Conservation (phyloP, 208 protist genomes). For the Strigomonas galati region DNA sequence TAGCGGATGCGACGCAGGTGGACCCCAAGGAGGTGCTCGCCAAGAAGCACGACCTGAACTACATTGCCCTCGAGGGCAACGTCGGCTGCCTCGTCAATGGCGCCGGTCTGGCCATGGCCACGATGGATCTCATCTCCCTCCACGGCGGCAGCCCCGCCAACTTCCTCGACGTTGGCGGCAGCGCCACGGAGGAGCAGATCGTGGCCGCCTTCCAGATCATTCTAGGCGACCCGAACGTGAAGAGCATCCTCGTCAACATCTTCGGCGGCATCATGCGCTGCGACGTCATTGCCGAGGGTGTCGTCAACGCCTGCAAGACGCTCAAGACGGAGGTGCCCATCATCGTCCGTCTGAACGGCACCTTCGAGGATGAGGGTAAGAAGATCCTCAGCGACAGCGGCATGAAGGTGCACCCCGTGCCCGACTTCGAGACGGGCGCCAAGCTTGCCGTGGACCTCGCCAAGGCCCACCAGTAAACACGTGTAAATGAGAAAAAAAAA, state of each 20-base stretch:
- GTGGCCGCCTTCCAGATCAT: constrained; percentile 98
- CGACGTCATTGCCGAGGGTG: constrained; percentile 97
- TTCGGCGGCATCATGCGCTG: constrained; percentile 99
- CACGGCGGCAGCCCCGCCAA: constrained; percentile 98
- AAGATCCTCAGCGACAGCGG: constrained; percentile 91
- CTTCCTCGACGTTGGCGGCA: constrained; percentile 99
- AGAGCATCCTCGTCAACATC: constrained; percentile 99
- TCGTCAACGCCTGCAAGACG: constrained; percentile 90
- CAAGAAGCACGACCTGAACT: constrained; percentile 97
- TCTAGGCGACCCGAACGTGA: constrained; percentile 90
- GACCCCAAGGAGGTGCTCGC: constrained; percentile 96
- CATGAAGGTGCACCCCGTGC: constrained; percentile 71
- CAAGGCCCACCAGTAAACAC: constrained; percentile 4
- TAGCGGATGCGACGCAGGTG: constrained; percentile 94
- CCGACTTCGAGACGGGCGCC: constrained; percentile 84
- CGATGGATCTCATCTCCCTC: constrained; percentile 99
- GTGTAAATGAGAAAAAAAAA: not conserved
- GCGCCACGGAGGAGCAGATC: constrained; percentile 91
- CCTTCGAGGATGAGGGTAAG: constrained; percentile 95
- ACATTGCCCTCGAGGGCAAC: constrained; percentile 99
- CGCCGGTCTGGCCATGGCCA: constrained; percentile 99
- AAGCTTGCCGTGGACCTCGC: constrained; percentile 72
- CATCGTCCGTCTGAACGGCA: constrained; percentile 93
- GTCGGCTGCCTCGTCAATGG: constrained; percentile 98
- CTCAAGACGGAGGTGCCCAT: constrained; percentile 93